phyloP scores from a whole-genome alignment of 2,329 filamentous ascomycete genomes.

The Hypomyces rosellus region DNA sequence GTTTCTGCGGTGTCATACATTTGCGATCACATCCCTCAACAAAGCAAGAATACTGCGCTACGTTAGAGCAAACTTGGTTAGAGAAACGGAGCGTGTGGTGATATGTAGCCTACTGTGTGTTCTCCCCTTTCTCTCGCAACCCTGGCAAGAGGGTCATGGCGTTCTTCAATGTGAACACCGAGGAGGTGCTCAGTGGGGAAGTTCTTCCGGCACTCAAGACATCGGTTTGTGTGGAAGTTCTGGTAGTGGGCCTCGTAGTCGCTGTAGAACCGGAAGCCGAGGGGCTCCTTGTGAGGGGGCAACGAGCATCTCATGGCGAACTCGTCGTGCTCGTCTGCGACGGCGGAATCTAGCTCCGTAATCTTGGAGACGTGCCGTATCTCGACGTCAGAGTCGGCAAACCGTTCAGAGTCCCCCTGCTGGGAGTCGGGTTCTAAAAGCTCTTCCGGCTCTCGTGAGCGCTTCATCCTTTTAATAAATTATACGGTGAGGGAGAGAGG shows the following conservation, averaged over 20 bases:
- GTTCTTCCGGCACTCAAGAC: slow-evolving; percentile 76
- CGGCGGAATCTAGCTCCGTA: slow-evolving; percentile 49
- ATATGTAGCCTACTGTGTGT: slow-evolving; percentile 60
- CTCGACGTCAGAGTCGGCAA: slow-evolving; percentile 12
- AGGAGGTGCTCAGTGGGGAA: slow-evolving; percentile 81
- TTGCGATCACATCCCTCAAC: slow-evolving; percentile 81
- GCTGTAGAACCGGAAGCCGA: slow-evolving; percentile 67
- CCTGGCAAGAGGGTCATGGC: slow-evolving; percentile 74
- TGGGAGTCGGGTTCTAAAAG: slow-evolving; percentile 28
- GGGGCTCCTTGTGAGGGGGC: slow-evolving; percentile 66
- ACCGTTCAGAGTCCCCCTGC: slow-evolving; percentile 4
- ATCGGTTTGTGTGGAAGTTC: slow-evolving; percentile 76
- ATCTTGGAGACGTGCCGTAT: slow-evolving; percentile 44
- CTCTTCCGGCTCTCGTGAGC: slow-evolving; percentile 54
- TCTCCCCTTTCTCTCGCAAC: slow-evolving; percentile 73
- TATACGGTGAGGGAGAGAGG: slow-evolving; percentile 18
- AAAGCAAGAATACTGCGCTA: slow-evolving; percentile 71
- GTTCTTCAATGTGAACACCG: slow-evolving; percentile 80
- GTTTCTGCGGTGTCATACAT: slow-evolving; percentile 77
- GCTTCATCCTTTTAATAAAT: slow-evolving; percentile 45
- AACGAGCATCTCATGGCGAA: slow-evolving; percentile 70
- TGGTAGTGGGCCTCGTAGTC: slow-evolving; percentile 86
- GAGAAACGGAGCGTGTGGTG: background rate
- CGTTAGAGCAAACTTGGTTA: slow-evolving; percentile 12
- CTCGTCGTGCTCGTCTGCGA: slow-evolving; percentile 26